Percentiles rank a stretch among this genome's conserved stretches.
Conservation (phyloP, 768 basidiomycete genomes). For the Leccinum fibrillosum region DNA sequence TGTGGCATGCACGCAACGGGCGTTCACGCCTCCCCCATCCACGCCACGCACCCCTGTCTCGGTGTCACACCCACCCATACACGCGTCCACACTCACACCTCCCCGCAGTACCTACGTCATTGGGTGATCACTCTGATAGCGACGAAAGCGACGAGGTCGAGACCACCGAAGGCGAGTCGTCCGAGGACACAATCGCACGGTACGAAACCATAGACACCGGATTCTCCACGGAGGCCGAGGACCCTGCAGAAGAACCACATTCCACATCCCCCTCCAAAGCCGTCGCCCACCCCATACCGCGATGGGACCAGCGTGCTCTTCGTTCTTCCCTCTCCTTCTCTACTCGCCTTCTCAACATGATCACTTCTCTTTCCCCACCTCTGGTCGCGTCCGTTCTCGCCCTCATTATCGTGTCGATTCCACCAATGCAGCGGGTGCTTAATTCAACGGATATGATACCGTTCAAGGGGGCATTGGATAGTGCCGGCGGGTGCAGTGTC, state of each 20-base stretch:
- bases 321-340: not conserved
- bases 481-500: conserved; percentile 75
- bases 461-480: conserved; percentile 62
- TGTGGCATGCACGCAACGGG: not conserved
- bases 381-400: conserved; percentile 78
- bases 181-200: conserved; percentile 19
- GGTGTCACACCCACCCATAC: not conserved
- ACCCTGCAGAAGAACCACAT: not conserved
- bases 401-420: conserved; percentile 72
- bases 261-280: not conserved
- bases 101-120: conserved; percentile 19
- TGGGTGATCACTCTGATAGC: conserved; percentile 27
- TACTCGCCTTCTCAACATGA: not conserved
- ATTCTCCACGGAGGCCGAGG: conserved; percentile 16
- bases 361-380: conserved; percentile 82
- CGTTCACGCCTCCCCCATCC: not conserved
- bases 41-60: not conserved
- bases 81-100: conserved; percentile 11
- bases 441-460: conserved; percentile 56
- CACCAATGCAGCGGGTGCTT: conserved; percentile 69
- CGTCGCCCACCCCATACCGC: not conserved
- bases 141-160: conserved; percentile 13
- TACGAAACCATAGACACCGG: conserved; percentile 7
- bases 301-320: not conserved
- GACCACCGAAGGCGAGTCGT: conserved; percentile 19